Conservation (phyloP, 495 filamentous ascomycete genomes). For the Penicillium fimorum region DNA sequence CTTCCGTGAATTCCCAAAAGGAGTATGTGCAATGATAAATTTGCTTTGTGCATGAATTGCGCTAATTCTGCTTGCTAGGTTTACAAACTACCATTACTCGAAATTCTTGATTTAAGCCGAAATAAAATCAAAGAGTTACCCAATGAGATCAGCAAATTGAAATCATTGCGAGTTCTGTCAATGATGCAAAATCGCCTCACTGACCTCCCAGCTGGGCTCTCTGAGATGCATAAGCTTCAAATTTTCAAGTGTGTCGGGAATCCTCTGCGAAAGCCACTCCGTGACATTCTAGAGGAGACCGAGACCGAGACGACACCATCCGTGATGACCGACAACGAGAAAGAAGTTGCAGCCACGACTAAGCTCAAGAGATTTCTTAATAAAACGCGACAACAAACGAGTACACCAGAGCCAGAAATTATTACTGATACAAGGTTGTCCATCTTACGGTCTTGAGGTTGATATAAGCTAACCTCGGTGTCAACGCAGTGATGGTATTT, state of each 20-base stretch:
- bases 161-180: constrained; percentile 71
- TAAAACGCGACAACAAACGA: constrained; percentile 54
- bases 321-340: constrained; percentile 53
- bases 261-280: constrained; percentile 58
- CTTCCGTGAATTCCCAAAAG: constrained; percentile 82
- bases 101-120: constrained; percentile 87
- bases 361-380: constrained; percentile 72
- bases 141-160: constrained; percentile 73
- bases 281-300: constrained; percentile 42
- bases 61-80: constrained; percentile 52
- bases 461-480: constrained; percentile 1
- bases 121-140: constrained; percentile 80
- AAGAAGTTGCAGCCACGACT: constrained; percentile 66
- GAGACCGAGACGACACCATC: constrained; percentile 44
- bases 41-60: background rate
- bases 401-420: constrained; percentile 59
- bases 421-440: constrained; percentile 62
- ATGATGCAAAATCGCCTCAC: constrained; percentile 83
- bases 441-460: background rate
- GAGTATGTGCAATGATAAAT: constrained; percentile 54
- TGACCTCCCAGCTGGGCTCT: constrained; percentile 75
- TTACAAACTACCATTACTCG: constrained; percentile 78
- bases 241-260: constrained; percentile 87
- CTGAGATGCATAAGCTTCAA: constrained; percentile 83
- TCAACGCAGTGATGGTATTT: constrained; percentile 44